A percentile compares a stretch with the other conserved stretches of the same genome.
Evolutionary conservation across 73 alveolate genomes (phyloP).

Genomic region (Durusdinium trenchii): DNA sequence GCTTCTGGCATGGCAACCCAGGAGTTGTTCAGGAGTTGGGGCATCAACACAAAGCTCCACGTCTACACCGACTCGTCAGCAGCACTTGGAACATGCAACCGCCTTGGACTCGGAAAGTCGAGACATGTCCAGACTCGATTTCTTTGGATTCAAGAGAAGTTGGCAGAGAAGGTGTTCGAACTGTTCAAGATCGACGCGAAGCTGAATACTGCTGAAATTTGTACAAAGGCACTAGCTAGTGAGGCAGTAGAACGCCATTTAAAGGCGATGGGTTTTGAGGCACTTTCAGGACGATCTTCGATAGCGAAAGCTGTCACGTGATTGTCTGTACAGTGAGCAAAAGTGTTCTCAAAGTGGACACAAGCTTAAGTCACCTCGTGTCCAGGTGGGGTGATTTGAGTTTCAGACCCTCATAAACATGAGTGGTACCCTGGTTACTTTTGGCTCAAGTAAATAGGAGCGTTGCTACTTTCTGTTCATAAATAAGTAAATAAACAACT

Average conservation of each 20-base stretch:
- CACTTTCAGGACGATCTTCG: not conserved
- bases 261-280: not conserved
- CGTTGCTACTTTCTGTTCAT: too few relatives aligned
- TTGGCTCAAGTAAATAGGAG: too few relatives aligned
- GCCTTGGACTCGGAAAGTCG: slow-evolving; percentile 30
- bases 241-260: not conserved
- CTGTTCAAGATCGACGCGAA: not conserved
- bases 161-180: not conserved
- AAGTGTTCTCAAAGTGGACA: too few relatives aligned
- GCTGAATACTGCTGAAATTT: not conserved
- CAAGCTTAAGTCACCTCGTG: too few relatives aligned
- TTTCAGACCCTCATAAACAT: too few relatives aligned
- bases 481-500: too few relatives aligned
- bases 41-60: not conserved
- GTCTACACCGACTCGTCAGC: slow-evolving; percentile 31
- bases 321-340: too few relatives aligned
- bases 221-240: slow-evolving; percentile 11
- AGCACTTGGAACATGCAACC: slow-evolving; percentile 15
- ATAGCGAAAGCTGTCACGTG: too few relatives aligned
- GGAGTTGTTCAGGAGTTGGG: not conserved
- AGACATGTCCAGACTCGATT: slow-evolving; percentile 1
- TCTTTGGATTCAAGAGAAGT: slow-evolving; percentile 44
- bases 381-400: too few relatives aligned
- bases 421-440: too few relatives aligned
- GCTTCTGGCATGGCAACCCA: not conserved